phyloP scores from a whole-genome alignment of 352 stramenopile genomes.

The Pythium brachiatum region DNA sequence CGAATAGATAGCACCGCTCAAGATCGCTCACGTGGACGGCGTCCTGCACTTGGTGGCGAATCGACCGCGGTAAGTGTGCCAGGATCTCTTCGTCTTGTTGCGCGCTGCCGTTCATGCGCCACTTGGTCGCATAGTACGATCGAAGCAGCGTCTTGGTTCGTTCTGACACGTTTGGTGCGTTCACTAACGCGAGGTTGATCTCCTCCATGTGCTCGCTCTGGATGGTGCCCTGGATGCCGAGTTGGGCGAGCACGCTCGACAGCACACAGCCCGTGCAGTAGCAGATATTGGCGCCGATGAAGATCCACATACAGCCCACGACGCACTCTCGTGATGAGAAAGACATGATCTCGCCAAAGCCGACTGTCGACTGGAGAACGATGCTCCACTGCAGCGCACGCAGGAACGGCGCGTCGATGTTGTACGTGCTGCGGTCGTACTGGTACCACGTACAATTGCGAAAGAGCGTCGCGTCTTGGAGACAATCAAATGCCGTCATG shows the following conservation, averaged over 20 bases:
- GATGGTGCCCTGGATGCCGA: slow-evolving; percentile 45
- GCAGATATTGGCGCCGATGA: slow-evolving; percentile 68
- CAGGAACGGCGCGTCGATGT: slow-evolving; percentile 59
- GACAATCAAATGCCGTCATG: slow-evolving; percentile 37
- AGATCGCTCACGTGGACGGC: slow-evolving; percentile 43
- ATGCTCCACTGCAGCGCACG: slow-evolving; percentile 70
- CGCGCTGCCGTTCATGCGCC: slow-evolving; percentile 65
- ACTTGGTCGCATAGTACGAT: slow-evolving; percentile 70
- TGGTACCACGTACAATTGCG: slow-evolving; percentile 74
- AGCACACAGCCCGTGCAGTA: slow-evolving; percentile 64
- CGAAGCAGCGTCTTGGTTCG: slow-evolving; percentile 51
- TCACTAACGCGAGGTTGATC: slow-evolving; percentile 59
- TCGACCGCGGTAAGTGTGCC: slow-evolving; percentile 41
- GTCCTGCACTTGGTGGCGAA: slow-evolving; percentile 32
- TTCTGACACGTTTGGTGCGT: slow-evolving; percentile 39
- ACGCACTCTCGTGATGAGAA: slow-evolving; percentile 58
- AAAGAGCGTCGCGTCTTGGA: slow-evolving; percentile 45
- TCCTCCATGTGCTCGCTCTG: slow-evolving; percentile 50
- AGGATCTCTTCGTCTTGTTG: slow-evolving; percentile 51
- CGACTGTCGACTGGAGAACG: slow-evolving; percentile 66
- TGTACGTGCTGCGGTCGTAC: slow-evolving; percentile 58
- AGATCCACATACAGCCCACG: slow-evolving; percentile 66
- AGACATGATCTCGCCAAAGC: slow-evolving; percentile 63
- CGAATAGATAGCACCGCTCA: slow-evolving; percentile 17
- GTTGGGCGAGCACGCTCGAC: slow-evolving; percentile 53